Base-by-base conservation (phyloP, 305 asterid species). In the Fraxinus ornus region DNA sequence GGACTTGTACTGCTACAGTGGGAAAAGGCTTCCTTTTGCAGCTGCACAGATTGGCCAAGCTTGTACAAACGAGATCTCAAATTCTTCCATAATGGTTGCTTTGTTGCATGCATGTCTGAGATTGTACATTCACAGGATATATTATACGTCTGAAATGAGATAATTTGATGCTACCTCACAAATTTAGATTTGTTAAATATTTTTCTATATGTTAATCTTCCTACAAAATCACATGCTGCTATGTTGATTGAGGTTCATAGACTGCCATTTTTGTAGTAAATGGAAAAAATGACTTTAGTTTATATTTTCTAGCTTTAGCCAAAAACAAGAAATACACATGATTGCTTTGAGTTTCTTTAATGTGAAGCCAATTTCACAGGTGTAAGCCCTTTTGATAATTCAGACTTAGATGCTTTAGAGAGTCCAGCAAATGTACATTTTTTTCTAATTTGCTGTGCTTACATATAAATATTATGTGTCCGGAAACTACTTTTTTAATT, bases 1-100 rank as follows among this genome's bases (percentile, higher is more conserved):
- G 91, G 98, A 95, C 86, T 90, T 95, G 76, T 95, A 95, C 86
- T 90, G 92, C 89, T 95, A 91, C 89, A 95, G 93, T 47, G 97
- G 98, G 76, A 90, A 88, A 95, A 93, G 89, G 90, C 97, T 95
- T 82, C 98, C 98, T 68, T 93, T 93, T 91, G 98, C 94, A 13
- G 97, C 97, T 76, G 98, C 97, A 76, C 97, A 92, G 88, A 95
- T 93, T 86, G 98, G 97, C 24, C 98, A 92, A 88, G 97, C 98
- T 83, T 95, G 91, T 83, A 89, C 98, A 78, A 95, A 95, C 84
- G 98, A 95, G 97, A 97, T 93, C 19, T 24, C 37, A 10, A 55
- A 9, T 78, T 55, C 77, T 66, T 26, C 24, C 81, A 70, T 75
- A 60, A 41, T 72, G 37, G 57, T 70, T 75, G 33, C 15, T 35